A percentile compares a stretch with the other conserved stretches of the same genome.
phyloP scores from a whole-genome alignment of 768 basidiomycete genomes.

The Paxillus involutus region DNA sequence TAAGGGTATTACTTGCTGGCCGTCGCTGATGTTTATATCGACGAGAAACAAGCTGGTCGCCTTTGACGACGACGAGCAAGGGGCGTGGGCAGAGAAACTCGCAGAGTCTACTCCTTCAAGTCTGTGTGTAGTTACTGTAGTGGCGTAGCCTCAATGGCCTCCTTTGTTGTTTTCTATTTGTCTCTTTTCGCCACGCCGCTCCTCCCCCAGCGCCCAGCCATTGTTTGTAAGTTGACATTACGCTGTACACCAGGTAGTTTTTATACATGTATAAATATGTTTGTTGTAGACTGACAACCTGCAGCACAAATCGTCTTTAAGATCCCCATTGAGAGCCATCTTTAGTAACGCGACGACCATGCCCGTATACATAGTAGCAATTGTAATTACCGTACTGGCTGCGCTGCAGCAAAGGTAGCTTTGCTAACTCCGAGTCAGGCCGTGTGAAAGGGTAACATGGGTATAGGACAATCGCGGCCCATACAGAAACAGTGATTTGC shows the following conservation, averaged over 20 bases:
- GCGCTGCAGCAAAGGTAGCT: too few species aligned
- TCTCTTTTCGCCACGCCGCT: neutral
- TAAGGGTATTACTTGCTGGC: conserved; percentile 1
- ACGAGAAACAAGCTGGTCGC: conserved; percentile 21
- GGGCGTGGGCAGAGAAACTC: conserved; percentile 28
- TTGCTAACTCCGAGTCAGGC: too few species aligned
- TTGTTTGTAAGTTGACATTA: neutral
- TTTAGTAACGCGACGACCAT: too few species aligned
- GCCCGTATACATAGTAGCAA: too few species aligned
- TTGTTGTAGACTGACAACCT: neutral
- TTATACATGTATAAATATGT: neutral
- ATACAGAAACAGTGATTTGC: too few species aligned
- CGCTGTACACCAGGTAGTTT: too few species aligned
- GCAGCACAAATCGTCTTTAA: neutral
- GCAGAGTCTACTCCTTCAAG: conserved; percentile 16
- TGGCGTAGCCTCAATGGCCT: neutral
- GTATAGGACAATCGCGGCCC: too few species aligned
- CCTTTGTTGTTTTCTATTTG: conserved; percentile 22
- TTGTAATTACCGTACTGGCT: too few species aligned
- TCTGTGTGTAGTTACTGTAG: neutral
- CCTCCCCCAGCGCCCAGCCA: neutral
- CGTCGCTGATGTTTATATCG: conserved; percentile 2
- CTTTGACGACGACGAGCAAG: conserved; percentile 34
- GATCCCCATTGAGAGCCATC: neutral
- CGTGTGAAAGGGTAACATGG: too few species aligned